These are phyloP conservation scores for Schoenoplectus triqueter DNA, from an alignment of 202 grass and related monocot species.

Conservation along the genomic window DNA sequence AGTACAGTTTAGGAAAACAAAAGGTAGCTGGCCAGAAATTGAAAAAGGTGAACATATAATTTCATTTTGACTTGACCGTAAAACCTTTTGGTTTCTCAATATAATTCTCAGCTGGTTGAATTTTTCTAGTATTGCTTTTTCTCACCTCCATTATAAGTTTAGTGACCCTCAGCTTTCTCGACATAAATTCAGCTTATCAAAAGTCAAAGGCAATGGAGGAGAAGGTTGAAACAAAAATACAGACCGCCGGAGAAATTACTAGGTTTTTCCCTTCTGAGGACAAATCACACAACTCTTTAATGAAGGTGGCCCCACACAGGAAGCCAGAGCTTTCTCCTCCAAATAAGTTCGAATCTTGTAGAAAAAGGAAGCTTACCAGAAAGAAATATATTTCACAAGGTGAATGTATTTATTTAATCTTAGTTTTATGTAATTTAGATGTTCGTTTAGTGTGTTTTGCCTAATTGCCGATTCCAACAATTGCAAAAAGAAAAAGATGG, in stretches of 20 bases:
- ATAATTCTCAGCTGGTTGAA: background rate
- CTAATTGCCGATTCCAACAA: background rate
- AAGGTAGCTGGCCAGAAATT: background rate
- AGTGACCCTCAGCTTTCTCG: background rate
- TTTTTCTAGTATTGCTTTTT: background rate
- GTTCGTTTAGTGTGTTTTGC: background rate
- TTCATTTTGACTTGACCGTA: background rate
- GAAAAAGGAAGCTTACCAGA: constrained; percentile 24
- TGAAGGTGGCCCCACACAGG: background rate
- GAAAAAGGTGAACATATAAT: constrained; percentile 13
- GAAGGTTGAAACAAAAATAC: background rate
- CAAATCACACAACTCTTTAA: background rate
- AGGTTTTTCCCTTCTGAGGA: background rate
- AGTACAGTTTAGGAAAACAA: background rate
- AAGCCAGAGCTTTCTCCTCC: constrained; percentile 7
- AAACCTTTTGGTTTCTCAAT: background rate
- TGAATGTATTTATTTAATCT: constrained; percentile 26
- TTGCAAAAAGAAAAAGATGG: background rate
- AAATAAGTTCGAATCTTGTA: constrained; percentile 26
- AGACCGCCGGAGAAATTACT: background rate
- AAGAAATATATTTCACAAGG: constrained; percentile 24
- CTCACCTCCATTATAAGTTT: background rate
- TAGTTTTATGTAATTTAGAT: background rate
- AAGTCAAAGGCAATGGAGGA: constrained; percentile 5
- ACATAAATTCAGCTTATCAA: constrained; percentile 1